These are phyloP conservation scores for Leptomonas seymouri DNA, from an alignment of 208 protist species.

Conservation along the genomic window DNA sequence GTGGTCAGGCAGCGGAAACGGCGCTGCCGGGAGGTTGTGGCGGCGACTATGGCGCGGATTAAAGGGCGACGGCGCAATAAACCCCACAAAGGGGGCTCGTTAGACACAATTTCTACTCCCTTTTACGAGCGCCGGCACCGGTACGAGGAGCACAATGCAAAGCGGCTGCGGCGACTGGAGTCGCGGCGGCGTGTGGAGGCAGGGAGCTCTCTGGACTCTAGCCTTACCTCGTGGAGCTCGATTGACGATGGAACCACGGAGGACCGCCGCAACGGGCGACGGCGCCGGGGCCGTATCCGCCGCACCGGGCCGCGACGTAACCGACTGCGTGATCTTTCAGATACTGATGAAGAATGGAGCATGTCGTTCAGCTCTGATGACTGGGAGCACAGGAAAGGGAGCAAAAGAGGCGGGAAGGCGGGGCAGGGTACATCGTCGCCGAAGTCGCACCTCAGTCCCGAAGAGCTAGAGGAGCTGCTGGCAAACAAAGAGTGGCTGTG, in stretches of 20 bases:
- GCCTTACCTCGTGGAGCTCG: conserved; percentile 41
- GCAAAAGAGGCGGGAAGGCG: neutral
- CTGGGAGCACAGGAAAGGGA: neutral
- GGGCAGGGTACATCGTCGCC: neutral
- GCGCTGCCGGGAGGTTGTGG: conserved; percentile 5
- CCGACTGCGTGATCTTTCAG: neutral
- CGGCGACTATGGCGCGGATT: neutral
- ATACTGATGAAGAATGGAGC: neutral
- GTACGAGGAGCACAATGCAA: conserved; percentile 35
- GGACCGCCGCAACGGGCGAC: conserved; percentile 20
- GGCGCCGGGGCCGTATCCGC: conserved; percentile 22
- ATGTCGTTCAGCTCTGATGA: too few relatives aligned
- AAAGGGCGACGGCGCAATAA: conserved; percentile 14
- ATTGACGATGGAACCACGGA: conserved; percentile 28
- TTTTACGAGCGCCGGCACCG: conserved; percentile 14
- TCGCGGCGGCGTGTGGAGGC: conserved; percentile 14
- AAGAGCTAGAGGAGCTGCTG: conserved; percentile 40
- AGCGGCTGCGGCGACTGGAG: conserved; percentile 44
- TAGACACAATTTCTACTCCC: neutral
- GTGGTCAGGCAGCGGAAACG: conserved; percentile 41
- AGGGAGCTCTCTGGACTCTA: conserved; percentile 29
- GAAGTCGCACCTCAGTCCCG: conserved; percentile 24
- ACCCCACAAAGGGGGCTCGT: neutral
- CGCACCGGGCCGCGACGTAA: conserved; percentile 22
- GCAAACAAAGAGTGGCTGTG: conserved; percentile 49